Evolutionary conservation across 371 early-diverging fungal species (phyloP), one percentile per base, ranked within the genome.

Genomic region (Syncephalastrum monosporum): DNA sequence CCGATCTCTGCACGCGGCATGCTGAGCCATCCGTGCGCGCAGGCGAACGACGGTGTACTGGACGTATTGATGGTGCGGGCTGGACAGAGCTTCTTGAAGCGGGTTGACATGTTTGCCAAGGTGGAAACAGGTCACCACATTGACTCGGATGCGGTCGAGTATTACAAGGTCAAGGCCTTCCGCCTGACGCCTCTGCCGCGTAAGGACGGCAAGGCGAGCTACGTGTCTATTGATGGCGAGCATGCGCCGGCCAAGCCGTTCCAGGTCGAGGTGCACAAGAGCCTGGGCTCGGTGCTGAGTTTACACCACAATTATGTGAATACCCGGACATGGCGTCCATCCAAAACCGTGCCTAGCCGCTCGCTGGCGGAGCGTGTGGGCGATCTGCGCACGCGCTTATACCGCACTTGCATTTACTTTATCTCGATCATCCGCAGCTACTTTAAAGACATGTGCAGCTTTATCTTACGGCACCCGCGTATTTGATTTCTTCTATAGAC

Each of bases 221-320:
- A 74, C 53, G 72, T 86, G 3, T 74, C 84, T 3, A 79, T 86
- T 46, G 86, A 86, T 63, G 86, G 86, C 14, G 86, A 86, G 33
- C 83, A 79, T 55, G 79, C 81, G 19, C 81, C 82, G 5, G 65
- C 69, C 24, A 74, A 75, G 23, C 77, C 83, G 3, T 82, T 83
- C 56, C 86, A 86, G 53, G 82, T 83, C 8, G 80, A 86, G 53
- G 84, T 82, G 6, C 83, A 83, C 62, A 75, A 74, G 46, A 68
- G 72, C 16, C 60, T 84, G 17, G 73, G 70, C 8, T 75, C 69
- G 42, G 70, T 84, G 3, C 54, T 84, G 21, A 76, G 77, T 25
- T 55, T 84, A 27, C 65, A 76, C 29, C 60, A 69, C 19, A 55
- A 47, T 14, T 75, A 60, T 69, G 42, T 55, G 23, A 56, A 64